Evolutionary conservation across 1,284 basidiomycete species (phyloP).

Genomic region (Cutaneotrichosporon curvatum): DNA sequence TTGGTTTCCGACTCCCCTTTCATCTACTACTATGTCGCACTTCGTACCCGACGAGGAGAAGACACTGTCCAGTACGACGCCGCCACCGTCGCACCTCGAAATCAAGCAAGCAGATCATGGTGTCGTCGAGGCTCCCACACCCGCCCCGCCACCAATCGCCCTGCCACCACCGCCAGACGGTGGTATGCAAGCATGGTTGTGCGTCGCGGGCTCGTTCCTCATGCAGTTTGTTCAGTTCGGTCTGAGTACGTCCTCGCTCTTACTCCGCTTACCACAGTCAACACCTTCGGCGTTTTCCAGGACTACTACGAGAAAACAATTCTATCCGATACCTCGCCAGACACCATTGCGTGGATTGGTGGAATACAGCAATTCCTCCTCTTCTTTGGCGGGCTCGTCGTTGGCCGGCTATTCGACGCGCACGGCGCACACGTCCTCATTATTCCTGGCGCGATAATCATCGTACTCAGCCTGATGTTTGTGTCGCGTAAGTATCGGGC

Average conservation of each 20-base stretch:
- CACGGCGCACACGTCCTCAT: slow-evolving; percentile 43
- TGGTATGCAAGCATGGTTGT: slow-evolving; percentile 7
- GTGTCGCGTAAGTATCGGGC: too few species aligned
- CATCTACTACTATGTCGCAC: too few species aligned
- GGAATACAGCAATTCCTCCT: slow-evolving; percentile 56
- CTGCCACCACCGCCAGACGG: slow-evolving; percentile 7
- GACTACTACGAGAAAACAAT: slow-evolving; percentile 24
- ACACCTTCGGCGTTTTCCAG: slow-evolving; percentile 29
- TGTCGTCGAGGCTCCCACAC: too few species aligned
- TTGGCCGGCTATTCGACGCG: slow-evolving; percentile 20
- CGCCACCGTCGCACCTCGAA: too few species aligned
- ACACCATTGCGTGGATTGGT: slow-evolving; percentile 58
- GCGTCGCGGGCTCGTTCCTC: slow-evolving; percentile 8
- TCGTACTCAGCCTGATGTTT: slow-evolving; percentile 40
- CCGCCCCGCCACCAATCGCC: too few species aligned
- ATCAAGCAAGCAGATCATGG: too few species aligned
- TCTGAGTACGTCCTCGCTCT: background rate
- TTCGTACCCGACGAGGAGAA: too few species aligned
- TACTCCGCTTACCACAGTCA: slow-evolving; percentile 6
- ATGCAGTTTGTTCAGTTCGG: slow-evolving; percentile 13
- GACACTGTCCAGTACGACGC: too few species aligned
- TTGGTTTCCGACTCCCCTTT: too few species aligned
- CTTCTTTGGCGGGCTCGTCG: slow-evolving; percentile 37
- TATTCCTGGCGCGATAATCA: slow-evolving; percentile 48
- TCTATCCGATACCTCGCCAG: slow-evolving; percentile 17